phyloP scores from a whole-genome alignment of 768 basidiomycete genomes.

The Mycena chlorophos region DNA sequence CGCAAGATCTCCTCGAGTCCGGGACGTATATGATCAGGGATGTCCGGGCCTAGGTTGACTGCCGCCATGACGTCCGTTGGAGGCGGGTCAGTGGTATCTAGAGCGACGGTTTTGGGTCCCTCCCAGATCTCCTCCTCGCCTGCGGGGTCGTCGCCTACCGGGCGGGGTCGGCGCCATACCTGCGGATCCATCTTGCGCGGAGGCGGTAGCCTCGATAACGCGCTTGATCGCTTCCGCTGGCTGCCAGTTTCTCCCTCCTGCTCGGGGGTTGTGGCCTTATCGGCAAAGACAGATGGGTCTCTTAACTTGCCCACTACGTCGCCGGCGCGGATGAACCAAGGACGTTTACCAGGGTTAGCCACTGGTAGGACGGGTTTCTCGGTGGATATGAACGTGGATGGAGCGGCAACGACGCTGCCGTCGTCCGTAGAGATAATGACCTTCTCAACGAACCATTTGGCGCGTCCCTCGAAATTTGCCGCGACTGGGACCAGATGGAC shows the following conservation, averaged over 20 bases:
- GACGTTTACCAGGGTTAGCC: background rate
- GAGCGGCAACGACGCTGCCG: background rate
- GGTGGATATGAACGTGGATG: background rate
- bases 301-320: background rate
- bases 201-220: background rate
- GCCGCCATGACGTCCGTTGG: too few species aligned
- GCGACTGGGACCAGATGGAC: background rate
- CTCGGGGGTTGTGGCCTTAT: background rate
- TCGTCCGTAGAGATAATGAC: constrained; percentile 4
- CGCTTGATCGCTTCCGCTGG: background rate
- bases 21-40: too few species aligned
- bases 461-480: background rate
- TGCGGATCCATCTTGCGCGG: background rate
- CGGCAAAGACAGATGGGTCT: background rate
- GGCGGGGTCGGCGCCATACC: background rate
- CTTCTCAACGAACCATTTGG: background rate
- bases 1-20: too few species aligned
- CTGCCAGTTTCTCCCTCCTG: background rate
- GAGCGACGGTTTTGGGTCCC: too few species aligned
- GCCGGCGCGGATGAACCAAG: background rate
- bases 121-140: too few species aligned
- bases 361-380: background rate
- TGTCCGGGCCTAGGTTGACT: too few species aligned
- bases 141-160: too few species aligned
- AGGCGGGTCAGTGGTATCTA: too few species aligned